These are phyloP conservation scores for Dichotomocladium elegans DNA, from an alignment of 371 early-diverging fungal genomes.

Conservation along the genomic window DNA sequence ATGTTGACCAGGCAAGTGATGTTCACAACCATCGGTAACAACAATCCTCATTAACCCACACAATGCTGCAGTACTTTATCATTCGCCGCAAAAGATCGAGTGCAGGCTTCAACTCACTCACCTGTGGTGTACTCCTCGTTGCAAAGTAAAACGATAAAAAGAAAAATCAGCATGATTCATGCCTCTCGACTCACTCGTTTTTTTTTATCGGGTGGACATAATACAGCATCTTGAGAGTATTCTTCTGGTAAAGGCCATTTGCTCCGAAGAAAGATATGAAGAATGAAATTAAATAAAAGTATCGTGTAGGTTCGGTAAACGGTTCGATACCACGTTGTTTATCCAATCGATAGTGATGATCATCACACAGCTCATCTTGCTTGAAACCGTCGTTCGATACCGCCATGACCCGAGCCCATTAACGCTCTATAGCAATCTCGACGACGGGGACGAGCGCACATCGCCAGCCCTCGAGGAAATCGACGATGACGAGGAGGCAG, in stretches of 20 bases:
- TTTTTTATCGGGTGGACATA: too few relatives aligned
- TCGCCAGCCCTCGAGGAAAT: conserved; percentile 9
- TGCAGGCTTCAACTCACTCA: conserved; percentile 17
- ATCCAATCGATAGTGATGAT: conserved; percentile 66
- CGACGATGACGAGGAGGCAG: conserved; percentile 6
- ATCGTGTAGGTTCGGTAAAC: conserved; percentile 39
- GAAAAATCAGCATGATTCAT: too few relatives aligned
- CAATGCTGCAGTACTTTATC: conserved; percentile 12
- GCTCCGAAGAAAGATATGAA: background rate
- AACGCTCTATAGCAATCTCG: conserved; percentile 14
- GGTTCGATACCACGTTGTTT: conserved; percentile 56
- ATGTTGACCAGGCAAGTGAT: conserved; percentile 20
- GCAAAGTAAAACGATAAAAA: conserved; percentile 16
- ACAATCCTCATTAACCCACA: background rate
- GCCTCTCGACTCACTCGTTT: too few relatives aligned
- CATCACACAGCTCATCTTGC: conserved; percentile 44
- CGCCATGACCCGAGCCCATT: conserved; percentile 18
- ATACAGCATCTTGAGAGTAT: conserved; percentile 15
- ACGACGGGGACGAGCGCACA: conserved; percentile 12
- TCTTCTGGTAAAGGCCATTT: conserved; percentile 12
- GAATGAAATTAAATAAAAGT: background rate
- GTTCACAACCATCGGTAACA: background rate
- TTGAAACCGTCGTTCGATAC: conserved; percentile 41
- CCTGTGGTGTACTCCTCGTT: conserved; percentile 19
- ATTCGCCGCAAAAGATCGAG: conserved; percentile 17